Evolutionary conservation across 352 stramenopile species (phyloP), one percentile per base, ranked within the genome.

Genomic region (Pythium rishiriense): DNA sequence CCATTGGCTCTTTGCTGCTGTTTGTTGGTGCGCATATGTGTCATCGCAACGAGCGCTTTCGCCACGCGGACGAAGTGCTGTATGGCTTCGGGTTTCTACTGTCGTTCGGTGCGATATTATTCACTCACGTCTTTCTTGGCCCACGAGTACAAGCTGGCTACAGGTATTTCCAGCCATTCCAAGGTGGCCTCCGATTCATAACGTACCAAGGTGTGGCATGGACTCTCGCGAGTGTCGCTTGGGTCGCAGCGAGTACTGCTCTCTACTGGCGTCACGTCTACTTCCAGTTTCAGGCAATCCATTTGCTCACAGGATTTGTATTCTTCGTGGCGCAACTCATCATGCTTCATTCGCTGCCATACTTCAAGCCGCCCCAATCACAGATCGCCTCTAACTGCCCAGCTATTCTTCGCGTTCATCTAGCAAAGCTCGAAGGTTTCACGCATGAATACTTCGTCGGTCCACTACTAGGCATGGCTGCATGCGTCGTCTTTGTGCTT

Each of bases 191-290:
- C 24, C 62, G 70, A 4, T 87, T 87, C 49, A 68, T 83, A 35
- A 81, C 78, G 1, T 72, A 77, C 15, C 78, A 87, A 60, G 75
- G 78, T 31, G 76, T 74, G 4, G 78, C 64, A 7, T 87, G 78
- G 78, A 83, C 78, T n/a, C 54, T 87, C 3, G 66, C 70, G 5
- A 69, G 61, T 10, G 62, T 85, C 8, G 74, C 66, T 0, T 82
- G 69, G 76, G 60, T 75, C 3, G 57, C 79, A 17, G 66, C 76
- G 1, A 79, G 59, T 53, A 82, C 75, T 2, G 73, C 74, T 2
- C 60, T 87, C 1, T 83, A 83, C 52, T 85, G 76, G 74, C 75
- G 60, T n/a, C 51, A 68, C 0, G 51, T 75, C 6, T 85, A 84
- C 59, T 77, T 85, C 48, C 48, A 73, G 41, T 70, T 87, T 19